These are phyloP conservation scores for Aegilops tauschii DNA, from an alignment of 176 grass and related monocot genomes.

Conservation along the genomic window DNA sequence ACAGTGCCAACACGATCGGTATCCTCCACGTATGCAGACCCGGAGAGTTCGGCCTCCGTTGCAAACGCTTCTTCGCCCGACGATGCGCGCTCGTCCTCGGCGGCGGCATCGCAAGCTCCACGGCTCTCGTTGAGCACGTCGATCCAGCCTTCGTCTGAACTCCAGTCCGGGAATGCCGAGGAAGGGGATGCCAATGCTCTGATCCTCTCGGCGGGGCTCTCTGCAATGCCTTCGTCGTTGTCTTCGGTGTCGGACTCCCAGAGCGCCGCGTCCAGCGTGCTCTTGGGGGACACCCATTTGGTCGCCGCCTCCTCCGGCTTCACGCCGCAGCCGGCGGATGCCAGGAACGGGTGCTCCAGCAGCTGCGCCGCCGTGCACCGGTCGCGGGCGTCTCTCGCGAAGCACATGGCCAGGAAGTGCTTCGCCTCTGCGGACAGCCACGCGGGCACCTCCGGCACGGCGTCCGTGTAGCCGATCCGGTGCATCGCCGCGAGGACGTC, in stretches of 20 bases:
- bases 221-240: background rate
- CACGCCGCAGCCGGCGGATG: conserved; percentile 15
- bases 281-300: conserved; percentile 69
- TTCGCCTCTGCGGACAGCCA: conserved; percentile 56
- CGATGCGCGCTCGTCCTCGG: background rate
- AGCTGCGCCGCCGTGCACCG: conserved; percentile 50
- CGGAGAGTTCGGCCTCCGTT: background rate
- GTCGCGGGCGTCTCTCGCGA: conserved; percentile 43
- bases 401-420: conserved; percentile 62
- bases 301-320: conserved; percentile 40
- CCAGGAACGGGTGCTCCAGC: conserved; percentile 59
- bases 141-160: conserved; percentile 35
- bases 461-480: conserved; percentile 62
- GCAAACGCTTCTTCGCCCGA: background rate
- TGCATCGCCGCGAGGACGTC: conserved; percentile 48
- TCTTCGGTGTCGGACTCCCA: conserved; percentile 47
- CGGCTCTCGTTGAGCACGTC: background rate
- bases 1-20: background rate
- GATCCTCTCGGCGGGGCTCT: conserved; percentile 26
- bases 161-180: conserved; percentile 37
- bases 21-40: background rate
- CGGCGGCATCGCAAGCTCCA: background rate
- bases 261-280: conserved; percentile 52
- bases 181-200: conserved; percentile 13
- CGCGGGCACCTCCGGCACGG: conserved; percentile 41